A percentile compares a stretch with the other conserved stretches of the same genome.
These are phyloP conservation scores for Wallacemonas sp. DNA, from an alignment of 208 protist species.

Conservation along the genomic window DNA sequence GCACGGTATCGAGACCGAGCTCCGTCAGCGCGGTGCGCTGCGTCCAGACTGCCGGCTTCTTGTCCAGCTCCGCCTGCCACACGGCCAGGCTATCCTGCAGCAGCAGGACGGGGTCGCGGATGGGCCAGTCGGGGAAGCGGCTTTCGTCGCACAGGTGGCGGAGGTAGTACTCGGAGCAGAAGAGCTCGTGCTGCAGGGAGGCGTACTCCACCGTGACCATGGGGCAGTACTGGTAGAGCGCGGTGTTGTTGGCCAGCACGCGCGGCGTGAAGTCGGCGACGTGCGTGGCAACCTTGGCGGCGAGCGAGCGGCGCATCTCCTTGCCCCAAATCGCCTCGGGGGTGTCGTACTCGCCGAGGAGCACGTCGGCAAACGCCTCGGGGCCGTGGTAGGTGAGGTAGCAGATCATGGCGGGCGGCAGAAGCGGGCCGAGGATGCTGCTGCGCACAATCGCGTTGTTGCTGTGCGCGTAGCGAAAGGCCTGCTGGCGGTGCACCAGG, in stretches of 20 bases:
- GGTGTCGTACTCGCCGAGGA: constrained; percentile 94
- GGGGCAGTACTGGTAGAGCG: constrained; percentile 93
- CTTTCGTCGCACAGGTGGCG: constrained; percentile 92
- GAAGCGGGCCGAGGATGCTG: constrained; percentile 84
- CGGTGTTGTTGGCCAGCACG: constrained; percentile 85
- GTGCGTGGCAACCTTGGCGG: constrained; percentile 91
- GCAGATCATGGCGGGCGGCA: constrained; percentile 95
- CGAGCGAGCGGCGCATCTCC: constrained; percentile 90
- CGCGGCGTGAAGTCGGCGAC: constrained; percentile 93
- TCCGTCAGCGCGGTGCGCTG: constrained; percentile 62
- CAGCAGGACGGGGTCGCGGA: constrained; percentile 83
- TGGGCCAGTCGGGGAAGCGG: constrained; percentile 92
- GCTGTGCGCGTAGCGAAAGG: constrained; percentile 60
- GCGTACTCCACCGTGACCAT: constrained; percentile 90
- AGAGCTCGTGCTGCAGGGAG: constrained; percentile 90
- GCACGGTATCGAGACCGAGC: no score
- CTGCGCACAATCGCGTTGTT: constrained; percentile 57
- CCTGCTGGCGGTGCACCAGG: constrained; percentile 85
- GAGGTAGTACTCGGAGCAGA: constrained; percentile 95
- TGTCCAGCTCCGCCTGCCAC: constrained; percentile 89
- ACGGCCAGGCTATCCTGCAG: constrained; percentile 84
- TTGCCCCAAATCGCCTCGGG: constrained; percentile 95
- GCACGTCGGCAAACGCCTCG: constrained; percentile 90
- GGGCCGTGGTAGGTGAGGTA: constrained; percentile 91
- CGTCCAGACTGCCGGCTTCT: constrained; percentile 78